Evolutionary conservation across 2,329 filamentous ascomycete species (phyloP).

Genomic region (Nigrospora sphaerica): DNA sequence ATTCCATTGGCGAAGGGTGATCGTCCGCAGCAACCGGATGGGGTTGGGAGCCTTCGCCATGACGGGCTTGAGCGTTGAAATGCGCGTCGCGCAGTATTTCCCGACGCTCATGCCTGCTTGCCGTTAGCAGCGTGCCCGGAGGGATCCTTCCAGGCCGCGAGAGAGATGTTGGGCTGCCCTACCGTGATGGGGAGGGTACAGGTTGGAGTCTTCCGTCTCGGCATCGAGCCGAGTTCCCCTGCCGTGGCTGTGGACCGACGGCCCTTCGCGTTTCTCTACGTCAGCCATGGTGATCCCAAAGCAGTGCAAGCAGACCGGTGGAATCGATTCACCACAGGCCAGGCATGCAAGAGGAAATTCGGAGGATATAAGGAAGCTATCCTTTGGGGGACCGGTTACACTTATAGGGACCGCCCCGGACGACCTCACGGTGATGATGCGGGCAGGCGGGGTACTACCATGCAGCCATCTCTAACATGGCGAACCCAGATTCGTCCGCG

Average conservation of each 20-base stretch:
- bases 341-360: no score
- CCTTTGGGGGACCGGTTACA: no score
- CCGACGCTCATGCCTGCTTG: slow-evolving; percentile 8
- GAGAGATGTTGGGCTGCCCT: slow-evolving; percentile 28
- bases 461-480: no score
- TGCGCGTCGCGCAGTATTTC: slow-evolving; percentile 42
- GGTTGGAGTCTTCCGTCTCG: slow-evolving; percentile 8
- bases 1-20: slow-evolving; percentile 44
- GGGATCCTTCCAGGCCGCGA: no score
- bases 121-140: no score
- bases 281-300: background rate
- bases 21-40: slow-evolving; percentile 37
- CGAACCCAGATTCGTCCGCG: no score
- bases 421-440: no score
- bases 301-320: no score
- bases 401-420: no score
- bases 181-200: slow-evolving; percentile 36
- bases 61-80: slow-evolving; percentile 49
- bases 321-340: no score
- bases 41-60: slow-evolving; percentile 49
- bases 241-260: background rate
- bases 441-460: no score
- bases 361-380: no score
- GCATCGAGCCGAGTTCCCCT: background rate
- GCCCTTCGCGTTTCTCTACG: background rate